Conservation (phyloP, 2,329 filamentous ascomycete genomes). For the Zymoseptoria pseudotritici region DNA sequence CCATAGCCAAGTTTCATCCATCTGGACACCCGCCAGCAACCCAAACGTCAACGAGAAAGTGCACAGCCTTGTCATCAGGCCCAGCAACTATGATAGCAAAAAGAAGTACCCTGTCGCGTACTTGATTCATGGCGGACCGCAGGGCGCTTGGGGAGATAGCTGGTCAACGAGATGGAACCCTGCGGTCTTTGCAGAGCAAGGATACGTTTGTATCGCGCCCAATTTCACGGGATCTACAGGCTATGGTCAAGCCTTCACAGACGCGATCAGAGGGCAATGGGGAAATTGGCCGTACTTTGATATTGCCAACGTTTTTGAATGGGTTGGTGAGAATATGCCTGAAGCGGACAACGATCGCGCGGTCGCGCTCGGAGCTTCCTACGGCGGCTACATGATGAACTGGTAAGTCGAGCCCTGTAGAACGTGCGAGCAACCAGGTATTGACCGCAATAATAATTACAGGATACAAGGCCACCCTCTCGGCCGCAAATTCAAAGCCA, state of each 20-base stretch:
- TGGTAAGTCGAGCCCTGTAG: constrained; percentile 1
- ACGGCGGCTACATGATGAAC: constrained; percentile 68
- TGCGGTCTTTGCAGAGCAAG: constrained; percentile 27
- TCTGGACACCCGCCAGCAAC: constrained; percentile 61
- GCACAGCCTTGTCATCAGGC: constrained; percentile 46
- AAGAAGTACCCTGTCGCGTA: constrained; percentile 28
- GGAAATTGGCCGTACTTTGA: constrained; percentile 44
- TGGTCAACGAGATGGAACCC: constrained; percentile 28
- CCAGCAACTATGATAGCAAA: constrained; percentile 21
- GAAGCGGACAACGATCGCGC: constrained; percentile 63
- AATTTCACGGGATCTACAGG: constrained; percentile 27
- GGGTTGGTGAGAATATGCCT: constrained; percentile 57
- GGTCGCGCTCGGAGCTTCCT: constrained; percentile 68
- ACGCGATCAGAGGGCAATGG: constrained; percentile 70
- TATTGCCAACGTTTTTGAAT: constrained; percentile 68
- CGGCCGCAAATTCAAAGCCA: constrained; percentile 76
- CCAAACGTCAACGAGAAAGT: constrained; percentile 46
- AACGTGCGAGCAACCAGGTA: too few relatives aligned
- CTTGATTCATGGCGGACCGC: constrained; percentile 28
- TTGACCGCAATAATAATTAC: background rate
- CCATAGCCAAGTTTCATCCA: constrained; percentile 55
- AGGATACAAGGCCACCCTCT: constrained; percentile 81
- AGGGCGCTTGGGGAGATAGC: constrained; percentile 24
- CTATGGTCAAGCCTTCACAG: constrained; percentile 26
- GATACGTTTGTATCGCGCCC: constrained; percentile 24